Evolutionary conservation across 345 rosid species (phyloP).

Genomic region (Boechera stricta): DNA sequence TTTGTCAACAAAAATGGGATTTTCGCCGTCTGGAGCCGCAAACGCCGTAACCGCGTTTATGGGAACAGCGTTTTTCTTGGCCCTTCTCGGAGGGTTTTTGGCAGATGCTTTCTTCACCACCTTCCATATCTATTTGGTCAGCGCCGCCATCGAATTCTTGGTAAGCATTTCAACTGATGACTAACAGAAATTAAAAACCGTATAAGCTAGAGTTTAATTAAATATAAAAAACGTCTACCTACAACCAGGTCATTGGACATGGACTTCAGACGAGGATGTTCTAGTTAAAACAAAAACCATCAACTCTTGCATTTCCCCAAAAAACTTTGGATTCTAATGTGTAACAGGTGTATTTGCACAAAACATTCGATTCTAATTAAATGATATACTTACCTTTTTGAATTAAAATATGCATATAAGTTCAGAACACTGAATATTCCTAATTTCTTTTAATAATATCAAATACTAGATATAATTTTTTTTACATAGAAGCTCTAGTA

Average conservation of each 20-base stretch:
- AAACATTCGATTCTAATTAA: neutral
- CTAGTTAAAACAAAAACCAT: no score
- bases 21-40: constrained; percentile 82
- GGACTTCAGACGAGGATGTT: no score
- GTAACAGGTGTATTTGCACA: neutral
- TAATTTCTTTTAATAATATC: neutral
- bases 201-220: no score
- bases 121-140: constrained; percentile 64
- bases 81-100: constrained; percentile 86
- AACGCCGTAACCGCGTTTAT: constrained; percentile 84
- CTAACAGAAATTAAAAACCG: no score
- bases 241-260: no score
- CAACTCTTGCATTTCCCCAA: no score
- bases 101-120: constrained; percentile 80
- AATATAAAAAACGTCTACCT: no score
- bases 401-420: neutral
- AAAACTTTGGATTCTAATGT: neutral
- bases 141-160: constrained; percentile 74
- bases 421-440: neutral
- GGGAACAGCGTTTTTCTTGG: constrained; percentile 90
- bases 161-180: constrained; percentile 46
- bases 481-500: neutral
- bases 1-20: constrained; percentile 71
- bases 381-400: neutral
- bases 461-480: neutral